phyloP scores from a whole-genome alignment of 805 yeast genomes.

The Candida ascalaphidarum region DNA sequence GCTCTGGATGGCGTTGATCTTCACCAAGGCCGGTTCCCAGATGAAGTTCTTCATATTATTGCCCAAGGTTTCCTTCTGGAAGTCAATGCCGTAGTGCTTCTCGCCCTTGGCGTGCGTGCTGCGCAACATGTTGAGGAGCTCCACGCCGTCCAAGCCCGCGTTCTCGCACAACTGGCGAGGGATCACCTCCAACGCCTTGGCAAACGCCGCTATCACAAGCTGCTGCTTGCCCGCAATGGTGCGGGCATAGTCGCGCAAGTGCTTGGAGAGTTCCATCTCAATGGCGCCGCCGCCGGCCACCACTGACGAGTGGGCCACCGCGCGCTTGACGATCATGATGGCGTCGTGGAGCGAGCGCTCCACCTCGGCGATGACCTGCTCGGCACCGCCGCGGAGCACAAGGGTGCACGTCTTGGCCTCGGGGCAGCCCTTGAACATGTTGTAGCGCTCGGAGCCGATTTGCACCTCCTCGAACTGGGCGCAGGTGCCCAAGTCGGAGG shows the following conservation, averaged over 20 bases:
- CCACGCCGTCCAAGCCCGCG: slow-evolving; percentile 99
- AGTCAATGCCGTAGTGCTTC: slow-evolving; percentile 87
- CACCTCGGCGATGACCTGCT: slow-evolving; percentile 95
- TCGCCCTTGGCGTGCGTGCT: slow-evolving; percentile 94
- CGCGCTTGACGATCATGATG: slow-evolving; percentile 94
- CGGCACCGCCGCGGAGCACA: slow-evolving; percentile 94
- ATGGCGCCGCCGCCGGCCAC: slow-evolving; percentile 99
- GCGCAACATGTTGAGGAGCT: slow-evolving; percentile 80
- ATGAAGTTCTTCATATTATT: slow-evolving; percentile 81
- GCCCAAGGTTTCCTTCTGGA: slow-evolving; percentile 72
- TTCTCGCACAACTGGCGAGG: slow-evolving; percentile 98
- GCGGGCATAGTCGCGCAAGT: slow-evolving; percentile 78
- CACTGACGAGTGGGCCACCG: slow-evolving; percentile 74
- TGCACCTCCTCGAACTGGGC: slow-evolving; percentile 84
- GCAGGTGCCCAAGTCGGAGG: slow-evolving; percentile 45
- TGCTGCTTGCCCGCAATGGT: slow-evolving; percentile 95
- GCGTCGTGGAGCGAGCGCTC: slow-evolving; percentile 98
- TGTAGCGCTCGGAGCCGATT: slow-evolving; percentile 93
- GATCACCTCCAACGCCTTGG: slow-evolving; percentile 88
- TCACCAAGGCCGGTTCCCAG: slow-evolving; percentile 97
- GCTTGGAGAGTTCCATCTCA: slow-evolving; percentile 92
- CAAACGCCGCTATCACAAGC: slow-evolving; percentile 83
- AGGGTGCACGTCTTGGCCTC: slow-evolving; percentile 89
- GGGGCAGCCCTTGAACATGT: slow-evolving; percentile 88
- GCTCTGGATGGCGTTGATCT: slow-evolving; percentile 85